Conservation (phyloP, 202 grass and related monocot species). For the Digitaria exilis region DNA sequence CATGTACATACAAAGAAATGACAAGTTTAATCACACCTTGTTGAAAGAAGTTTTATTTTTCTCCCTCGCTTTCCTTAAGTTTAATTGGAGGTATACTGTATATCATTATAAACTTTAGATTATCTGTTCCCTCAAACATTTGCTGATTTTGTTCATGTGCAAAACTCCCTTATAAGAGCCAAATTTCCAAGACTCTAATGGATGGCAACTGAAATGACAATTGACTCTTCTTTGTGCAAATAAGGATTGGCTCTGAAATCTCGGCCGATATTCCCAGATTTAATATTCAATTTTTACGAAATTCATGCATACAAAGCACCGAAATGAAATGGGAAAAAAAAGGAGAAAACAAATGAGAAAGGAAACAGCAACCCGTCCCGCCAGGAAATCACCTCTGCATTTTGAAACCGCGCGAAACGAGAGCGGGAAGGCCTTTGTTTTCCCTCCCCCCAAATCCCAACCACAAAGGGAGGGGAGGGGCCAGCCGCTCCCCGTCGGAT, state of each 20-base stretch:
- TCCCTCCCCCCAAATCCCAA: slow-evolving; percentile 18
- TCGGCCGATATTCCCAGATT: background rate
- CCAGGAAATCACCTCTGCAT: background rate
- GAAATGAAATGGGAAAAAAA: background rate
- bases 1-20: background rate
- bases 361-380: background rate
- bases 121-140: background rate
- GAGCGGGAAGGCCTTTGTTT: slow-evolving; percentile 19
- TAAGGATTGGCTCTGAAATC: background rate
- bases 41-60: background rate
- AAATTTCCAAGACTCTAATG: background rate
- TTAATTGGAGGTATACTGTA: background rate
- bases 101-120: background rate
- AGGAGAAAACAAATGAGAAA: background rate
- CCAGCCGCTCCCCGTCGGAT: slow-evolving; percentile 13
- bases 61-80: background rate
- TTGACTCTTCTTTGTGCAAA: background rate
- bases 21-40: background rate
- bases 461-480: slow-evolving; percentile 17
- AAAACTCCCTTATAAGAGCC: background rate
- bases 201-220: background rate
- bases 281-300: background rate
- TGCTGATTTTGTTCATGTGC: background rate
- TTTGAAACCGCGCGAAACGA: slow-evolving; percentile 28
- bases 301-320: background rate